phyloP scores from a whole-genome alignment of 768 basidiomycete genomes.

The Rhodotorula babjevae region DNA sequence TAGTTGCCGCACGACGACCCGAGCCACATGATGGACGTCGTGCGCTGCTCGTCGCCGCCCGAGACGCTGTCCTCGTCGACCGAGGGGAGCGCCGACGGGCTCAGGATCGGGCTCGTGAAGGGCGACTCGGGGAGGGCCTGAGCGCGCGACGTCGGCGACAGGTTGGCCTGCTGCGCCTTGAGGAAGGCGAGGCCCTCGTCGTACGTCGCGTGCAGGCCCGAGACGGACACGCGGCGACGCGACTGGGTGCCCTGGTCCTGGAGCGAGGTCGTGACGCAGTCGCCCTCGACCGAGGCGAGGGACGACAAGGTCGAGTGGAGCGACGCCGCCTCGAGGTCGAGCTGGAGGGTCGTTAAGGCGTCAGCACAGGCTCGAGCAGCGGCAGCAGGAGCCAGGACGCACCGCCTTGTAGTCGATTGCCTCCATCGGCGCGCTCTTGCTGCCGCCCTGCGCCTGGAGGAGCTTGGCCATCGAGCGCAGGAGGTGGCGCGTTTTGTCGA shows the following conservation, averaged over 20 bases:
- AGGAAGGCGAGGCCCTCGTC: constrained; percentile 80
- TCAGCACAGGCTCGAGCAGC: constrained; percentile 29
- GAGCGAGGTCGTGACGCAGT: constrained; percentile 36
- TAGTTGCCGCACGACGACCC: constrained; percentile 94
- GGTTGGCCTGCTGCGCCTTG: constrained; percentile 47
- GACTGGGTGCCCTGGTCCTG: constrained; percentile 47
- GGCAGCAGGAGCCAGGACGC: constrained; percentile 6
- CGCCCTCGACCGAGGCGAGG: constrained; percentile 49
- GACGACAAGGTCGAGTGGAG: constrained; percentile 70
- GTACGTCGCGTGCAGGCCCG: constrained; percentile 87
- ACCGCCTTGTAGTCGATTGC: constrained; percentile 39
- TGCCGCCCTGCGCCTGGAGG: constrained; percentile 39
- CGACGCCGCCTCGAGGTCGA: constrained; percentile 85
- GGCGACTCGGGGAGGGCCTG: constrained; percentile 3
- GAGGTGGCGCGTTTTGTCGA: constrained; percentile 52
- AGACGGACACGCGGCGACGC: constrained; percentile 66
- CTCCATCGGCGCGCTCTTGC: not conserved
- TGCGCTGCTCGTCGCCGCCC: constrained; percentile 13
- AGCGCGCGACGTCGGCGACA: not conserved
- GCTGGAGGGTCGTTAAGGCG: constrained; percentile 65
- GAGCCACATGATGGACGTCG: constrained; percentile 64
- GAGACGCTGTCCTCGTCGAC: constrained; percentile 10
- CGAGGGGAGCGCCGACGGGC: constrained; percentile 4
- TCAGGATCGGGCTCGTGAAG: not conserved
- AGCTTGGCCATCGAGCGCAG: constrained; percentile 68